Base-by-base conservation (phyloP, 2,329 filamentous ascomycete genomes). In the Cercospora sp. region DNA sequence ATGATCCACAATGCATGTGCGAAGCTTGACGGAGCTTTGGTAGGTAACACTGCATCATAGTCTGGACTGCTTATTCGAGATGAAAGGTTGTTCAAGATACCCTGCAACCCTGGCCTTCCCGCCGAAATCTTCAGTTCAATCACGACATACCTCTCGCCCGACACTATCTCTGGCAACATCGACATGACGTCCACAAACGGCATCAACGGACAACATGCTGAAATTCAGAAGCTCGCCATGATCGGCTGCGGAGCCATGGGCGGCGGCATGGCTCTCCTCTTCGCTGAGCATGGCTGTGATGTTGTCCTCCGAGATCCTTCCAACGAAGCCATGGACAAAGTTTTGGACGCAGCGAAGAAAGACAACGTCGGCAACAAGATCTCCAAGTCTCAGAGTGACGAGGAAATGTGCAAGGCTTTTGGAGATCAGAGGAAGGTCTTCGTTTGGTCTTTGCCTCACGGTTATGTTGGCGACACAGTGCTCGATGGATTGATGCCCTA, bases 161-260 rank as follows among this genome's bases (percentile, higher is more conserved):
- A 63, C 10, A 28, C 5, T 23, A 39, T 3, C 30, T 36, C 53
- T 31, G 53, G 55, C 36, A 42, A 51, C 62, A 62, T 28, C 39
- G 39, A 45, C 3, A 62, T 62, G 60, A 30, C 20, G 9, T 62
- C 26, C 16, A 28, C 23, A 48, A 36, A 66, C 67, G 61, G 69
- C 48, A 30, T 72, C 63, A 61, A 36, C 66, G 33, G 39, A 16
- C 53, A 65, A 33, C 53, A 61, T 57, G 67, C 73, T 7, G 74
- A 78, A 7, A 75, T 79, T 70, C 75, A 75, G 67, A 76, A 74
- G 81, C 77, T 88, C 68, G 86, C 84, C 61, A 85, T 88, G 79
- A 83, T 88, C 45, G 86, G 85, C 23, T 85, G 83, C 18, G 86
- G 86, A 4, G 84, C 82, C 72, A 89, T 88, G 85, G 87, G 87